A percentile compares a stretch with the other conserved stretches of the same genome.
phyloP scores from a whole-genome alignment of 805 yeast species.

The Komagataella kurtzmanii region DNA sequence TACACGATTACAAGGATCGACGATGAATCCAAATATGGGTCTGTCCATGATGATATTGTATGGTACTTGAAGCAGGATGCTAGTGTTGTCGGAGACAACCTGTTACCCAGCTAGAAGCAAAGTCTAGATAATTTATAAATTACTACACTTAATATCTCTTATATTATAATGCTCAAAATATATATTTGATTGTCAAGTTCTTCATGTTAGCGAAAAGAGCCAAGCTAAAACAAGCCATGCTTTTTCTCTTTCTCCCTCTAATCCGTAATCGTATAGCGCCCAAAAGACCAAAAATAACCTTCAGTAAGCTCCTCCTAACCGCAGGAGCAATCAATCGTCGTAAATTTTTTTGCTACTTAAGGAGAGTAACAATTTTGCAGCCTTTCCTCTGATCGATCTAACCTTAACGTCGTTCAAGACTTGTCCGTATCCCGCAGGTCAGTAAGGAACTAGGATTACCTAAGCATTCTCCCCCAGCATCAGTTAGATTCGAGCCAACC shows the following conservation, averaged over 20 bases:
- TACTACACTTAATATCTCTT: no score
- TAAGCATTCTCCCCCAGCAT: neutral
- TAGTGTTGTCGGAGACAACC: neutral
- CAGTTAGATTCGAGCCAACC: neutral
- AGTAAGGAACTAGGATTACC: neutral
- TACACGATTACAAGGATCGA: neutral
- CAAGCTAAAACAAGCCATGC: neutral
- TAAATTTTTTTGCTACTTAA: no score
- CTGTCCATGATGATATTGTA: constrained; percentile 1
- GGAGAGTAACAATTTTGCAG: neutral
- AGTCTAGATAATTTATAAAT: neutral
- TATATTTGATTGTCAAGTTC: neutral
- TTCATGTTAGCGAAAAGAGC: neutral
- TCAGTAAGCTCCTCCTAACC: neutral
- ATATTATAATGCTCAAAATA: no score
- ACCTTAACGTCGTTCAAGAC: no score
- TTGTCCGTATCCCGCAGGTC: neutral
- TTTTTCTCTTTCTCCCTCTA: neutral
- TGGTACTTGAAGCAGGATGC: constrained; percentile 2
- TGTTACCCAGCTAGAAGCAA: neutral
- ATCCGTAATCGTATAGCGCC: neutral
- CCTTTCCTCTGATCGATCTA: neutral
- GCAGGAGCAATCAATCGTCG: neutral
- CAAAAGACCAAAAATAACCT: neutral
- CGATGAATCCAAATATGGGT: neutral